A percentile compares a stretch with the other conserved stretches of the same genome.
These are phyloP conservation scores for Candida quercuum DNA, from an alignment of 805 yeast genomes.

Conservation along the genomic window DNA sequence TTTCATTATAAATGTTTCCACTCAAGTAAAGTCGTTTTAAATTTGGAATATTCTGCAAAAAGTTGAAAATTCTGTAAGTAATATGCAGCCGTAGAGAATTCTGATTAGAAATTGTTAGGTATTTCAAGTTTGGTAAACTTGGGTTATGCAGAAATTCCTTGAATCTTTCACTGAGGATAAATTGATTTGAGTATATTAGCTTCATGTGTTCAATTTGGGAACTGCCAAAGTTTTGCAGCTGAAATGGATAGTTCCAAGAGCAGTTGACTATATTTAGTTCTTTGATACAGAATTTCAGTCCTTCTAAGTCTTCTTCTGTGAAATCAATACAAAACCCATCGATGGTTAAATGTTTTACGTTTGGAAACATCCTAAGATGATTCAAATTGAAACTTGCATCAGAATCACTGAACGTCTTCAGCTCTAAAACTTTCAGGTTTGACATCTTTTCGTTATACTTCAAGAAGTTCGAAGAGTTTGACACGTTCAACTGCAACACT, in stretches of 20 bases:
- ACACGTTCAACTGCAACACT: conserved; percentile 20
- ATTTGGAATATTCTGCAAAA: conserved; percentile 27
- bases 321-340: conserved; percentile 37
- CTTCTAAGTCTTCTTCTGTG: conserved; percentile 29
- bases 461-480: conserved; percentile 29
- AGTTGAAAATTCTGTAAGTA: conserved; percentile 26
- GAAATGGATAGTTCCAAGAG: conserved; percentile 55
- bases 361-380: conserved; percentile 35
- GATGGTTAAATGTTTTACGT: conserved; percentile 30
- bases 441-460: conserved; percentile 24
- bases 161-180: conserved; percentile 32
- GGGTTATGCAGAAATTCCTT: conserved; percentile 26
- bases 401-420: conserved; percentile 17
- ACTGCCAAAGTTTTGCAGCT: conserved; percentile 27
- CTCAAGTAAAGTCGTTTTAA: conserved; percentile 23
- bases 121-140: conserved; percentile 20
- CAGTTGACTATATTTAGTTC: conserved; percentile 36
- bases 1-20: conserved; percentile 30
- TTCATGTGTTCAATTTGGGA: conserved; percentile 19
- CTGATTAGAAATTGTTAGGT: conserved; percentile 25
- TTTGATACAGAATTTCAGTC: conserved; percentile 18
- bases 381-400: conserved; percentile 33
- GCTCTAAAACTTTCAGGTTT: conserved; percentile 12
- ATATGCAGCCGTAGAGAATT: conserved; percentile 25
- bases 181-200: conserved; percentile 26